These are phyloP conservation scores for Coemansia sp. DNA, from an alignment of 192 early-diverging fungal species.

Conservation along the genomic window DNA sequence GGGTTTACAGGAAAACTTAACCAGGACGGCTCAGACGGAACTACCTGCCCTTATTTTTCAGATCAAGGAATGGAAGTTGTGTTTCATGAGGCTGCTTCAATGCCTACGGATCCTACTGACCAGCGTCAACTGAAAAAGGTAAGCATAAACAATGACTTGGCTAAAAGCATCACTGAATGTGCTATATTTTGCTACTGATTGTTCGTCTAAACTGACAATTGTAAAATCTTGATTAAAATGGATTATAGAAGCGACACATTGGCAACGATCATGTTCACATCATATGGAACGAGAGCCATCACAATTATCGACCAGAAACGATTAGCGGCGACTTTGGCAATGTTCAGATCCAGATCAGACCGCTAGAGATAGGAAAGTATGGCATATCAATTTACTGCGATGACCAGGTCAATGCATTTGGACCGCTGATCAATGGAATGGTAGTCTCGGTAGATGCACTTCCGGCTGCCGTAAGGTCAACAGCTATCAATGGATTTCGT, in stretches of 20 bases:
- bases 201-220: not conserved
- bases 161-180: not conserved
- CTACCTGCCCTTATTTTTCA: slow-evolving; percentile 77
- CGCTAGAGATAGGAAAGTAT: slow-evolving; percentile 64
- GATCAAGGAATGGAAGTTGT: slow-evolving; percentile 82
- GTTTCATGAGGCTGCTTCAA: slow-evolving; percentile 86
- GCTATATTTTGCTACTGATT: not conserved
- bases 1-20: slow-evolving; percentile 91
- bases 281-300: slow-evolving; percentile 92
- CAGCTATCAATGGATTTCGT: slow-evolving; percentile 72
- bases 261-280: slow-evolving; percentile 99
- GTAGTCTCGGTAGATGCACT: slow-evolving; percentile 72
- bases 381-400: slow-evolving; percentile 62
- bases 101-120: slow-evolving; percentile 82
- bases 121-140: slow-evolving; percentile 91
- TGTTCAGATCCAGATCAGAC: slow-evolving; percentile 87
- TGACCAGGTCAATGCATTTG: slow-evolving; percentile 72
- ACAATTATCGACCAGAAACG: slow-evolving; percentile 82
- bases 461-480: slow-evolving; percentile 73
- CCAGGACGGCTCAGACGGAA: slow-evolving; percentile 72
- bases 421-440: slow-evolving; percentile 78
- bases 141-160: slow-evolving; percentile 10
- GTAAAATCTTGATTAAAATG: not conserved
- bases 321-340: slow-evolving; percentile 99
- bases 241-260: slow-evolving; percentile 88